Evolutionary conservation across 345 rosid species (phyloP).

Genomic region (Brassica carinata): DNA sequence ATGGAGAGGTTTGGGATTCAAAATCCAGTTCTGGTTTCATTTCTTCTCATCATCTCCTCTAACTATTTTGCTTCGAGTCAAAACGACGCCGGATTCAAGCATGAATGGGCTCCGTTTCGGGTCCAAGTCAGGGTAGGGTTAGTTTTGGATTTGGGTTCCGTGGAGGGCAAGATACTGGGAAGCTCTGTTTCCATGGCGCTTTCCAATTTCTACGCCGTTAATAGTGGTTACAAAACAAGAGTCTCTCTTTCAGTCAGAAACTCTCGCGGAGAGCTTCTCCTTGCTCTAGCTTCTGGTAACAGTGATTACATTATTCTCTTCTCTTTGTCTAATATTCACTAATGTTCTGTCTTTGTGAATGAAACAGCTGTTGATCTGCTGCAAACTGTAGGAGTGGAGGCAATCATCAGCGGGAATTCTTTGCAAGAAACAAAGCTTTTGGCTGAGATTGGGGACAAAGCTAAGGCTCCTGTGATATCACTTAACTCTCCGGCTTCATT

Average conservation of each 20-base stretch:
- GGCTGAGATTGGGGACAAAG: neutral
- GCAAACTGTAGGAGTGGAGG: neutral
- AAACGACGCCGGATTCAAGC: neutral
- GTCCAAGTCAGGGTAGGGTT: neutral
- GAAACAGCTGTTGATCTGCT: neutral
- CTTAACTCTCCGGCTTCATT: neutral
- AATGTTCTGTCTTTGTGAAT: neutral
- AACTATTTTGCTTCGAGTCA: neutral
- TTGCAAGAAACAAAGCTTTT: neutral
- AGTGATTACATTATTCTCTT: neutral
- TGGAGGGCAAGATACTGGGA: neutral
- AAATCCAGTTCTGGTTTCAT: neutral
- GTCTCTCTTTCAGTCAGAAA: neutral
- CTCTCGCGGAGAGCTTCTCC: neutral
- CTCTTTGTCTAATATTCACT: neutral
- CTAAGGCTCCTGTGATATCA: neutral
- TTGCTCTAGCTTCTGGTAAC: neutral
- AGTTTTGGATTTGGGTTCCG: neutral
- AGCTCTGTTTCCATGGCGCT: neutral
- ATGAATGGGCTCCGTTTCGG: neutral
- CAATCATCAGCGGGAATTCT: neutral
- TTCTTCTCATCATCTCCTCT: neutral
- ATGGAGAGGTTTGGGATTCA: neutral
- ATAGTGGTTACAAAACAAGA: neutral
- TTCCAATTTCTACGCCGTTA: neutral